Base-by-base conservation (phyloP, 306 rosid species). In the Comarum palustre region DNA sequence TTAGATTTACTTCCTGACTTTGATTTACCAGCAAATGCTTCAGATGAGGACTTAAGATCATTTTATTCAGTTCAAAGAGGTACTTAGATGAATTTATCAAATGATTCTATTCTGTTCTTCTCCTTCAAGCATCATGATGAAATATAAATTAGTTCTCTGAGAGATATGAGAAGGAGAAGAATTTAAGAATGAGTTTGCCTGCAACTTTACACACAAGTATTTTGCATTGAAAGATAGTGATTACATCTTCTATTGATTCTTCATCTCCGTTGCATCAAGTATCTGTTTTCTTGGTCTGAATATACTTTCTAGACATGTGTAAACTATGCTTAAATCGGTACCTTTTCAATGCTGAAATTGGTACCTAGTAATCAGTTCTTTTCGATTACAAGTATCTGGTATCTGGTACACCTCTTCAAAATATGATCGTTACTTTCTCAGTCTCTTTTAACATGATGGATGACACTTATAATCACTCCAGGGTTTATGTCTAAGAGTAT, bases 1-100 rank as follows among this genome's bases (percentile, higher is more conserved):
- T n/a, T n/a, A n/a, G n/a, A n/a, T n/a, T n/a, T n/a, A n/a, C n/a
- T n/a, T n/a, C n/a, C n/a, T n/a, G n/a, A n/a, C n/a, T n/a, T n/a
- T n/a, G n/a, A n/a, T n/a, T n/a, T n/a, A n/a, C n/a, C n/a, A n/a
- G n/a, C n/a, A n/a, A n/a, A n/a, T n/a, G n/a, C n/a, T n/a, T n/a
- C n/a, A n/a, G n/a, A n/a, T n/a, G n/a, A n/a, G n/a, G n/a, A n/a
- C n/a, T n/a, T n/a, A n/a, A n/a, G n/a, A n/a, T n/a, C n/a, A n/a
- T n/a, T n/a, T 89, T 46, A 73, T 87, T 72, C 82, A 87, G 58
- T 91, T 91, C 84, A 91, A 91, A 82, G 93, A 89, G 97, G 93
- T 89, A 29, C 17, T 65, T 36, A 16, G 66, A 4, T 32, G 43
- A 29, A 32, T 63, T 32, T 31, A 31, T 29, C 42, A n/a, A n/a